Evolutionary conservation across 2,329 filamentous ascomycete species (phyloP), one percentile per base, ranked within the genome.

Genomic region (Verticillium nonalfalfae): DNA sequence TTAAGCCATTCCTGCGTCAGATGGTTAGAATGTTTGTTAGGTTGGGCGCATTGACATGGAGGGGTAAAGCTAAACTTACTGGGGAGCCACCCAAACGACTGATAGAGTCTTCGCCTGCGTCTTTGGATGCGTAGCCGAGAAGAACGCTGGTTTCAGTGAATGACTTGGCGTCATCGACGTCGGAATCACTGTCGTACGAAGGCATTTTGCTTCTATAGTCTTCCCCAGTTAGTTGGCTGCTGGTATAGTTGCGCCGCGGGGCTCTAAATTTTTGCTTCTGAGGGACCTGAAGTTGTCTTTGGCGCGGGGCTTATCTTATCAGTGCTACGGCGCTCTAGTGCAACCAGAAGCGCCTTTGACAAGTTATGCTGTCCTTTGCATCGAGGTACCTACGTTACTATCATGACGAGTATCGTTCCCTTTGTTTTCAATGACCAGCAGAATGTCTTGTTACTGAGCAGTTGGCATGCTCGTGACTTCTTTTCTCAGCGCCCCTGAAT

Each of bases 21-120:
- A 21, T 60, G 56, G 4, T 36, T 36, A 57, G 52, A 11, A 18
- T 31, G 4, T 31, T 31, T 31, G 59, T 64, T 60, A 57, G 31
- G 14, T 39, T 57, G 39, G 55, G 18, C n/a, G 45, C 45, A 52
- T 50, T 10, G 39, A 33, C 40, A 60, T 36, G 33, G 60, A 57
- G 60, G 59, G 21, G 52, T 35, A 21, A 35, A 4, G 31, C 15
- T 56, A 15, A 58, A 78, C 88, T 68, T 88, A 97, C 94, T 59
- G 95, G 92, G 69, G 81, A 83, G 60, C 95, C 95, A 66, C 95
- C 95, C 11, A 99, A 80, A 67, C 94, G 91, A 74, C 91, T 97
- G 70, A 96, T 89, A 13, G 85, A 84, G 74, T 99, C 94, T 65
- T 91, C 88, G 60, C 88, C 89, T 14, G 86, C 78, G 60, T 96